Evolutionary conservation across 352 stramenopile species (phyloP).

Genomic region (Thraustotheca clavata): DNA sequence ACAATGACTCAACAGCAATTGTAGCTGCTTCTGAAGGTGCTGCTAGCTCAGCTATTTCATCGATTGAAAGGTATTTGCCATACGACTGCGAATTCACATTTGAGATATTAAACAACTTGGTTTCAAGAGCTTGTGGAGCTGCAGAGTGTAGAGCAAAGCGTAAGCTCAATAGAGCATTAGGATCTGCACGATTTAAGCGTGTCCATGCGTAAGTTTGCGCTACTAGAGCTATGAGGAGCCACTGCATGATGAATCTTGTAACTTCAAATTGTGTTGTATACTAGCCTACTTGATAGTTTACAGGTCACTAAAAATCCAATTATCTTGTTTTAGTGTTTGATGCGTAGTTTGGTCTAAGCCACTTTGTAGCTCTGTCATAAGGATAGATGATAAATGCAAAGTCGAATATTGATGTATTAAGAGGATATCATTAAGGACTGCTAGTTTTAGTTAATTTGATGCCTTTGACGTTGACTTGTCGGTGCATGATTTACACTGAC

Average conservation of each 20-base stretch:
- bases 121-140: constrained; percentile 23
- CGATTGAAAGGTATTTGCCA: constrained; percentile 33
- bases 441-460: no score
- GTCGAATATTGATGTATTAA: no score
- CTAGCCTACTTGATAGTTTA: neutral
- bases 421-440: no score
- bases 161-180: neutral
- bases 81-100: constrained; percentile 43
- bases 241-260: neutral
- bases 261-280: neutral
- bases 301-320: neutral
- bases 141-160: constrained; percentile 10
- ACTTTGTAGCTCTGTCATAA: no score
- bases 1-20: constrained; percentile 25
- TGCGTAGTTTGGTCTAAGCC: no score
- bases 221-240: neutral
- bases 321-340: no score
- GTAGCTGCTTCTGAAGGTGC: constrained; percentile 24
- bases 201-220: neutral
- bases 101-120: constrained; percentile 32
- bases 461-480: no score
- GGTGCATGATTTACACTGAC: neutral
- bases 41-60: constrained; percentile 35
- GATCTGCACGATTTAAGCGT: neutral
- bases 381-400: no score